phyloP scores from a whole-genome alignment of 495 filamentous ascomycete species.

The Cladorrhinum samala region DNA sequence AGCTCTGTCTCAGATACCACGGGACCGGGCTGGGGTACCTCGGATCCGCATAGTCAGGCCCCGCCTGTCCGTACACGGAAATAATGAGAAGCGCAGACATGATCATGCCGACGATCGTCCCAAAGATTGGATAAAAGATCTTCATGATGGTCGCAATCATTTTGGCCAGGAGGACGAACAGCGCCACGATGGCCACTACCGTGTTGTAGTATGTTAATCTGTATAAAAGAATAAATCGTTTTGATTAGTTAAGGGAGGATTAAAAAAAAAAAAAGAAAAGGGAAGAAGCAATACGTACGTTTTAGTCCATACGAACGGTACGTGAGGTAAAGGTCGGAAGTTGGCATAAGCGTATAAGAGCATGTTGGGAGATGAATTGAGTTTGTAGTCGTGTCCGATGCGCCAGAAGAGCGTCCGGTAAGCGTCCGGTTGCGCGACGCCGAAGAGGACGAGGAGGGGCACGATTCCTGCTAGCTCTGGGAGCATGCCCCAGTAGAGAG shows the following conservation, averaged over 20 bases:
- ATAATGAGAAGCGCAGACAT: conserved; percentile 60
- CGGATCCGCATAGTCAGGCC: conserved; percentile 73
- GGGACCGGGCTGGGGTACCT: conserved; percentile 58
- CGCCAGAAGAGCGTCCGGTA: conserved; percentile 78
- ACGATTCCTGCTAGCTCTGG: conserved; percentile 66
- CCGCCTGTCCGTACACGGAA: conserved; percentile 66
- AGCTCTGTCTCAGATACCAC: conserved; percentile 82
- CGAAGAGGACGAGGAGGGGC: conserved; percentile 68
- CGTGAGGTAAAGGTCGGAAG: conserved; percentile 53
- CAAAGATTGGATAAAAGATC: conserved; percentile 65
- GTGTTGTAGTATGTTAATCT: conserved; percentile 80
- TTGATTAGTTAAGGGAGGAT: too few species aligned
- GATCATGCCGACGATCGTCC: conserved; percentile 49
- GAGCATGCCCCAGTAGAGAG: conserved; percentile 60
- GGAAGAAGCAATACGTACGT: conserved; percentile 53
- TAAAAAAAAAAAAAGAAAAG: conserved; percentile 8
- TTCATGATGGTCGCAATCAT: conserved; percentile 63
- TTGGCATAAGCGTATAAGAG: conserved; percentile 74
- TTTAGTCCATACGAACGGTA: conserved; percentile 76
- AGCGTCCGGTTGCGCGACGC: conserved; percentile 70
- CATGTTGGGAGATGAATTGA: conserved; percentile 73
- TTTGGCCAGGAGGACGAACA: conserved; percentile 62
- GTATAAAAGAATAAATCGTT: too few species aligned
- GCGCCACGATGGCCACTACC: conserved; percentile 68
- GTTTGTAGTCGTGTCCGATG: conserved; percentile 69